Evolutionary conservation across 805 yeast genomes (phyloP), one percentile per base, ranked within the genome.

Genomic region (Ogataea neopini): DNA sequence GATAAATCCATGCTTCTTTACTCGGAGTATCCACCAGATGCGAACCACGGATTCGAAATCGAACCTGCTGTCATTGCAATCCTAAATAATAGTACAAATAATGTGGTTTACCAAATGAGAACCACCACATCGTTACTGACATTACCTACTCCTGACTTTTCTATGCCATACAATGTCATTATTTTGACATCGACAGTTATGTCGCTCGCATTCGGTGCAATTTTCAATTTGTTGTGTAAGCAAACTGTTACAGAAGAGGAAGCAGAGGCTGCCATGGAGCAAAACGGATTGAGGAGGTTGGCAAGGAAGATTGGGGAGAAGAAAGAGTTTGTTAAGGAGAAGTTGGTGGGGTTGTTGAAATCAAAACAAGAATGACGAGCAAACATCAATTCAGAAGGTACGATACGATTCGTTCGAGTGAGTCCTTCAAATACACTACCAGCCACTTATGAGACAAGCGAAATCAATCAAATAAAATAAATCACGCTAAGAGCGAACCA

Each of bases 11-110:
- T 94, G 62, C 73, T 94, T 25, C 76, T 84, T 48, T 83, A 87
- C 51, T 86, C 90, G 3, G 98, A 94, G 64, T 94, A 94, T 61
- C 99, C 99, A n/a, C 99, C 99, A 1, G 99, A 94, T 72, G 98
- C 99, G 2, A 94, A 94, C 64, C 97, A 94, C 59, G 99, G 99
- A 0, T 94, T 94, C 67, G 92, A 91, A 49, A 81, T 94, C 37
- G 94, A 94, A 19, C 96, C 98, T 0, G 96, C 96, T 4, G 85
- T 88, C 9, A 74, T 89, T 10, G 77, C 85, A 2, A 78, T 88
- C 0, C 44, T 83, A 7, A 61, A 62, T 11, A 49, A 58, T 10
- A 36, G 36, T 4, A 45, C 52, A 39, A 26, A 50, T 37, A 51
- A 56, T 19, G 53, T 47, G 10, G 35, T 50, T 6, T 84, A 85